Evolutionary conservation across 140 eudicot genomes (phyloP).

Genomic region (Anethum foeniculum): DNA sequence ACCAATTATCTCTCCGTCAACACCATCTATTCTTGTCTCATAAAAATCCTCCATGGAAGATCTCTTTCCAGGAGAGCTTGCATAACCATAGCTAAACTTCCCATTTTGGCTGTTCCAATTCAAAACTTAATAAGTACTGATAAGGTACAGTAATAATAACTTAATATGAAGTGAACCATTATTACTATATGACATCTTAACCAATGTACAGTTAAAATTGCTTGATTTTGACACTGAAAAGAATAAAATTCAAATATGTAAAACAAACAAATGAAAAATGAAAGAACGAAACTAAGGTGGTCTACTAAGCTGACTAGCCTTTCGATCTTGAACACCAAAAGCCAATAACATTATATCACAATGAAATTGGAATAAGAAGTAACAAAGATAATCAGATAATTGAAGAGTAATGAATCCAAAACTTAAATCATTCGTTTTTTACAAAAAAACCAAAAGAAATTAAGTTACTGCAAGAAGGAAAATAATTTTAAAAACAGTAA

Average conservation of each 20-base stretch:
- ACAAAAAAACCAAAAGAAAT: no score
- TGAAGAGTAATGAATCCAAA: not conserved
- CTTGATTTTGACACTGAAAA: not conserved
- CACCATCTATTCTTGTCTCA: constrained; percentile 86
- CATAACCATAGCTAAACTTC: constrained; percentile 83
- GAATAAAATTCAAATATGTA: not conserved
- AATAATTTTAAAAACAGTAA: not conserved
- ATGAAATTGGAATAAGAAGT: not conserved
- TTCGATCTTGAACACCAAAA: not conserved
- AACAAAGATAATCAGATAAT: not conserved
- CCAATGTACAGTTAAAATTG: not conserved
- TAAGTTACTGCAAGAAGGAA: no score
- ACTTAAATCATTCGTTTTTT: no score
- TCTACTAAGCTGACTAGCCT: not conserved
- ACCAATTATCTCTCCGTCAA: constrained; percentile 79
- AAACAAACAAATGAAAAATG: not conserved
- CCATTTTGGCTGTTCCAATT: constrained; percentile 52
- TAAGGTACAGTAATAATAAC: not conserved
- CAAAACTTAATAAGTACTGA: not conserved
- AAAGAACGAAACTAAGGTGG: not conserved
- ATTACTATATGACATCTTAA: not conserved
- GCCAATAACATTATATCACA: not conserved
- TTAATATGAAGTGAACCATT: not conserved
- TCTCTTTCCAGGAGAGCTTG: constrained; percentile 90
- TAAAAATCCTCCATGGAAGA: constrained; percentile 96